Evolutionary conservation across 2,329 filamentous ascomycete species (phyloP), one percentile per base, ranked within the genome.

Genomic region (Paramyrothecium sp.): DNA sequence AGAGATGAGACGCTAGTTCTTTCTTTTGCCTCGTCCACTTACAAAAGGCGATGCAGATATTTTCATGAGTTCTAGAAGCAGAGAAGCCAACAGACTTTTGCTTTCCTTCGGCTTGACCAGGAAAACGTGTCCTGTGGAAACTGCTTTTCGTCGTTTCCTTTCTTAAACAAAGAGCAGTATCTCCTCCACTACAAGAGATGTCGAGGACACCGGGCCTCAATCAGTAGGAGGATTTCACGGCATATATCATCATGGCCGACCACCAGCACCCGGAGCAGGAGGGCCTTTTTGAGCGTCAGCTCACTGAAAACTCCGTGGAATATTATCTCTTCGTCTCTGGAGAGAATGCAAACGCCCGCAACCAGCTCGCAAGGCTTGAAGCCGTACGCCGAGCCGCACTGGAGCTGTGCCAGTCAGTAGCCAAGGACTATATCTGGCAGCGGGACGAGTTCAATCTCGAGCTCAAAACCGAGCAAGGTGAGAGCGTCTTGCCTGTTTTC

Each of bases 341-440:
- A 59, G 69, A 80, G 17, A 78, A 68, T 3, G 16, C 85, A 22
- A 77, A 81, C 52, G 75, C 82, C 19, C 79, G 82, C 56, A 83
- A 84, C 61, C 76, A 84, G n/a, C 78, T 90, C 12, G 74, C 84
- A 22, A 81, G 82, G 20, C 80, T 97, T n/a, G 88, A 91, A 56
- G 76, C 82, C 20, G 81, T 97, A 11, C 86, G 92, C 54, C 91
- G 87, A 71, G 82, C 86, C 1, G 87, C 90, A 1, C 75, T 82
- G 2, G 80, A 86, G 26, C 73, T 95, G n/a, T 71, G 75, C 4
- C 85, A 85, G 48, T 78, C 81, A 3, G 75, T 92, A 8, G 80
- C 94, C n/a, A 88, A 85, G 63, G 88, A 91, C 60, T 97, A 97
- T 66, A 96, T 99, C 60, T 99, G 95, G 95, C 95, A 99, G 71